Base-by-base conservation (phyloP, 2,329 filamentous ascomycete species). In the Penicillium sp. region DNA sequence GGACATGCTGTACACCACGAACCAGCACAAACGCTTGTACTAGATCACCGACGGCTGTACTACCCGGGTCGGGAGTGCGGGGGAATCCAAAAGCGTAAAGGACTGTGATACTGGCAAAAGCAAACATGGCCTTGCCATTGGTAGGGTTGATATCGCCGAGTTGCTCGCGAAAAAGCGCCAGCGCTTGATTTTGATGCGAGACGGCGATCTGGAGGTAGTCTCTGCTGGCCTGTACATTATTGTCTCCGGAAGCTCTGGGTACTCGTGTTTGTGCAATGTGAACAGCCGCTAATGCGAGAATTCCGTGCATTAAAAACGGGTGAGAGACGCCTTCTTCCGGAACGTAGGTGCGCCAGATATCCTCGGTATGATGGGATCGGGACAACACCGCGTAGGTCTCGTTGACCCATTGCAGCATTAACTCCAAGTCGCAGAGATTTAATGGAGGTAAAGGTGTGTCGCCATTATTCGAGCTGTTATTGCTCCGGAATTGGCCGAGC, bases 341-440 rank as follows among this genome's bases (percentile, higher is more conserved):
- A 1, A 76, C 71, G 15, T 64, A 48, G 13, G 59, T 64, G 19
- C 71, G 73, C 75, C 75, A 78, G 60, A 78, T 72, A 11, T 64
- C 63, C 52, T 78, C 74, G 2, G 72, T 76, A 15, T 49, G 62
- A 19, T 71, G 68, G 51, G 67, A 68, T 11, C 74, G 74, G 3
- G 71, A 69, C 9, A 76, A 56, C 1, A 66, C 65, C 41, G 58
- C 60, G 52, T 77, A 75, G 5, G 77, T 79, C 11, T 72, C 62
- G 58, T 74, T 76, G 56, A 72, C 75, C 75, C 75, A 76, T 19
- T 76, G 74, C 67, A 76, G 72, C 65, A 78, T 79, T 29, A 81
- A 74, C 66, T 81, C 82, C 52, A 78, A 69, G 61, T 83, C 78
- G 48, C 79, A 72, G 23, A 83, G 66, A 59, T 82, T 81, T 8